Evolutionary conservation across 2,329 filamentous ascomycete species (phyloP).

Genomic region (Diaporthe aspalathi): DNA sequence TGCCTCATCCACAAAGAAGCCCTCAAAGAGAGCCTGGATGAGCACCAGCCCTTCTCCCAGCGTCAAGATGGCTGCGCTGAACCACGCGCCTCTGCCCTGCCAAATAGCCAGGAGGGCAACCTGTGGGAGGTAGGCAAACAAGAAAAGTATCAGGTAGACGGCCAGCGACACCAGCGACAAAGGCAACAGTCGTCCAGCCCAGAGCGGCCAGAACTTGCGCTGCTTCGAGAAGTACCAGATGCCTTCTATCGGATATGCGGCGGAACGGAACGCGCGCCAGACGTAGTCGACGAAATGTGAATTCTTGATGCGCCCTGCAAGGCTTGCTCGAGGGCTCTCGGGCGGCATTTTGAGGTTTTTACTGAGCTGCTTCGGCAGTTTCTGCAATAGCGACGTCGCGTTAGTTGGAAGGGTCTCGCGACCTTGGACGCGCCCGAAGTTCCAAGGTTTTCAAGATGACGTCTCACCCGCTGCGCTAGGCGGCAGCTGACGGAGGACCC

Average conservation of each 20-base stretch:
- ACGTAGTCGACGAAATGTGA: slow-evolving; percentile 51
- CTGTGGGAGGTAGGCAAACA: slow-evolving; percentile 89
- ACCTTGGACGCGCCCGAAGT: not conserved
- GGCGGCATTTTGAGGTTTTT: slow-evolving; percentile 25
- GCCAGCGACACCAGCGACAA: slow-evolving; percentile 84
- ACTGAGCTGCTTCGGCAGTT: not conserved
- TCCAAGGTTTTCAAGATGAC: slow-evolving; percentile 28
- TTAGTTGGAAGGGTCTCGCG: not conserved
- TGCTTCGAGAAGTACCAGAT: slow-evolving; percentile 84
- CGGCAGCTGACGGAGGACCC: slow-evolving; percentile 8
- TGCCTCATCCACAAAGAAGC: slow-evolving; percentile 83
- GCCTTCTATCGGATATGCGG: slow-evolving; percentile 73
- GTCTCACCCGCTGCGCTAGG: slow-evolving; percentile 14
- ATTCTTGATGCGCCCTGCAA: slow-evolving; percentile 32
- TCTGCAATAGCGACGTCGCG: not conserved
- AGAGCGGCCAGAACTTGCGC: slow-evolving; percentile 84
- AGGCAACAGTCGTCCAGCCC: slow-evolving; percentile 81
- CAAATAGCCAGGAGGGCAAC: slow-evolving; percentile 91
- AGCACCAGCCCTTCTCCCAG: slow-evolving; percentile 84
- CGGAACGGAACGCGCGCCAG: slow-evolving; percentile 57
- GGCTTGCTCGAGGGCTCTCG: slow-evolving; percentile 29
- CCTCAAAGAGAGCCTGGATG: slow-evolving; percentile 77
- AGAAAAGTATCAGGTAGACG: slow-evolving; percentile 87
- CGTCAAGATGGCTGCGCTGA: slow-evolving; percentile 88
- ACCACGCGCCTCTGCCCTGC: slow-evolving; percentile 87